A percentile compares a stretch with the other conserved stretches of the same genome.
Evolutionary conservation across 1,284 basidiomycete genomes (phyloP).

Genomic region (Moesziomyces sp.): DNA sequence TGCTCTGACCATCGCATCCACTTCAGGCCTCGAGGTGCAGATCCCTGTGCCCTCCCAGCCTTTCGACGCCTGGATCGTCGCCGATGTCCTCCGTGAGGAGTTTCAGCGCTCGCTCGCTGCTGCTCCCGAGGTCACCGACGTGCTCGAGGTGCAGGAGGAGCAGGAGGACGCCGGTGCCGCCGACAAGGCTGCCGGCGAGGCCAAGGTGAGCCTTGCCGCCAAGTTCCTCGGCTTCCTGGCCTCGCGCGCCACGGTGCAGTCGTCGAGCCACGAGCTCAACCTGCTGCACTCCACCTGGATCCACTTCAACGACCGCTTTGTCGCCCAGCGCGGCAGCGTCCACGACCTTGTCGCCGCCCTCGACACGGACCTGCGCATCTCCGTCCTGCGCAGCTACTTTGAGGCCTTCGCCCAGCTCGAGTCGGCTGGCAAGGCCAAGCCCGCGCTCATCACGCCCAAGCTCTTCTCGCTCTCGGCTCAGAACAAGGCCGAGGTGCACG

Average conservation of each 20-base stretch:
- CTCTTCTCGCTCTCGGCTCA: slow-evolving; percentile 78
- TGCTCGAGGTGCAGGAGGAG: slow-evolving; percentile 52
- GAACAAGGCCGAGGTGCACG: slow-evolving; percentile 84
- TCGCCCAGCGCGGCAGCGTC: slow-evolving; percentile 72
- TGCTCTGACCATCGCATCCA: slow-evolving; percentile 37
- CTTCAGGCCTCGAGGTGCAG: slow-evolving; percentile 44
- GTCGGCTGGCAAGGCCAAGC: slow-evolving; percentile 72
- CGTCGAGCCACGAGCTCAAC: slow-evolving; percentile 81
- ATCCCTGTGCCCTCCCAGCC: slow-evolving; percentile 57
- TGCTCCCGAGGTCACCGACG: slow-evolving; percentile 50
- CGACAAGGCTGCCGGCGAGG: slow-evolving; percentile 36
- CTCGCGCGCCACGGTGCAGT: slow-evolving; percentile 77
- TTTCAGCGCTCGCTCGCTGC: slow-evolving; percentile 55
- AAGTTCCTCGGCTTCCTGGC: slow-evolving; percentile 68
- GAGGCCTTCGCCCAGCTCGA: slow-evolving; percentile 80
- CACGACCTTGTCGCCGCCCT: slow-evolving; percentile 82
- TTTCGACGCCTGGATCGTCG: slow-evolving; percentile 61
- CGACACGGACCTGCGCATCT: slow-evolving; percentile 80
- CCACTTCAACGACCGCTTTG: slow-evolving; percentile 52
- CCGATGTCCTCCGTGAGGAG: slow-evolving; percentile 59
- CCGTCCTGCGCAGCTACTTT: slow-evolving; percentile 84
- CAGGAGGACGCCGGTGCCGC: slow-evolving; percentile 51
- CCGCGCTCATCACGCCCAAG: slow-evolving; percentile 74
- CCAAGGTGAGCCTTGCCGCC: slow-evolving; percentile 59
- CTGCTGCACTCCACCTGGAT: slow-evolving; percentile 71